Base-by-base conservation (phyloP, 2,329 filamentous ascomycete species). In the Aspergillus floridensis region DNA sequence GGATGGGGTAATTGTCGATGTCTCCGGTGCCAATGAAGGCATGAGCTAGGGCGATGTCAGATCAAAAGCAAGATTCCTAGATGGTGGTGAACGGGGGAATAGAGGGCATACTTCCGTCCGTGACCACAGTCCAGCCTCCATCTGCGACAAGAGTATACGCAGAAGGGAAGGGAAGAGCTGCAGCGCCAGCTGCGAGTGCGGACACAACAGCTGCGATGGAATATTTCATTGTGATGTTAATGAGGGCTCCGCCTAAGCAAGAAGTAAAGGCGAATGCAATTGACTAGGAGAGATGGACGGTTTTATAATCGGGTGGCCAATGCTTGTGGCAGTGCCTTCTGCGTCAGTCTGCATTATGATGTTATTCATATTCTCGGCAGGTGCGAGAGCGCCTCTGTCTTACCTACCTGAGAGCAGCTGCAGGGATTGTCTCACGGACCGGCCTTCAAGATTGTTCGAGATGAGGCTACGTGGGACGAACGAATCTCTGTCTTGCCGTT, bases 81-180 rank as follows among this genome's bases (percentile, higher is more conserved):
- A 38, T 3, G 31, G 3, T 24, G 3, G 16, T 5, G 12, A n/a
- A 22, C 10, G 21, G 32, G 8, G 41, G 7, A 16, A 19, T n/a
- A n/a, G 11, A 5, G 3, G 12, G 19, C 52, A 22, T 48, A 55
- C 53, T 35, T 16, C 53, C 53, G 26, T 55, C 41, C 7, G 53
- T 55, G 2, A 55, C 53, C 5, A 55, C 44, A 0, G 53, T 55
- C 53, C 53, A 55, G 26, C 53, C 53, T 11, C 53, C 53, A 31
- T 55, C 53, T 3, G 53, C 53, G 22, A 55, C 53, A 14, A 55
- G 53, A 16, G 53, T 55, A 8, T 55, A 55, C 16, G 53, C 19
- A 1, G 53, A 46, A 12, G 53, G 53, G 4, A 55, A 26, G 44
- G 53, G 21, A 35, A 46, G 19, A 29, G 50, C 21, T 21, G 19